Evolutionary conservation across 257 asterid genomes (phyloP).

Genomic region (Solanum sejunctum): DNA sequence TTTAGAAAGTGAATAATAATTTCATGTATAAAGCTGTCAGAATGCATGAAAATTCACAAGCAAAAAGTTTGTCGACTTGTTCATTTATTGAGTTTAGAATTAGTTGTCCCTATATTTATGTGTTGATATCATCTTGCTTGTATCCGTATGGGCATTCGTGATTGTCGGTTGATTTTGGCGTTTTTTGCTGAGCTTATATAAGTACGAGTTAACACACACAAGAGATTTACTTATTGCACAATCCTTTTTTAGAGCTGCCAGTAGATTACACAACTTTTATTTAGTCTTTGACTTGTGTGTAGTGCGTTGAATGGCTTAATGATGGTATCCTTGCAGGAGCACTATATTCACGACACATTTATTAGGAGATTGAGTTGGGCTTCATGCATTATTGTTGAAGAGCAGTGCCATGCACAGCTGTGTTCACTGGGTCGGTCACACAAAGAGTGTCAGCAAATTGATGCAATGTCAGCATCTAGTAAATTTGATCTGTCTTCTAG

Average conservation of each 20-base stretch:
- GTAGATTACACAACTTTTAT: neutral
- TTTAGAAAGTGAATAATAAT: neutral
- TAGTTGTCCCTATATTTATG: neutral
- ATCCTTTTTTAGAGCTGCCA: neutral
- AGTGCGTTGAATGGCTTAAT: slow-evolving; percentile 1
- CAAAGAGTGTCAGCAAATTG: slow-evolving; percentile 43
- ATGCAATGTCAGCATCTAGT: slow-evolving; percentile 86
- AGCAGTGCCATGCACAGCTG: slow-evolving; percentile 66
- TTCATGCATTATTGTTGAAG: slow-evolving; percentile 39
- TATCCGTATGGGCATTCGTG: neutral
- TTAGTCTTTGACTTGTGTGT: neutral
- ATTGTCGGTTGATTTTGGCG: neutral
- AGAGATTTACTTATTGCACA: neutral
- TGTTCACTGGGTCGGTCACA: slow-evolving; percentile 50
- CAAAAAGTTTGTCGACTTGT: neutral
- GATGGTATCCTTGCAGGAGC: slow-evolving; percentile 21
- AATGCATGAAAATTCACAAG: neutral
- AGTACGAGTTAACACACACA: neutral
- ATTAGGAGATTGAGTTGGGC: slow-evolving; percentile 26
- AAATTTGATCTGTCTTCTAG: slow-evolving; percentile 71
- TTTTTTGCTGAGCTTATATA: neutral
- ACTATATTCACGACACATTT: slow-evolving; percentile 15
- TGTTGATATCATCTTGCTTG: neutral
- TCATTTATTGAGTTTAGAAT: neutral
- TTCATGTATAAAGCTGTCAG: neutral